Evolutionary conservation across 1,284 basidiomycete species (phyloP), one percentile per base, ranked within the genome.

Genomic region (Sporisorium iseilematis-ciliati): DNA sequence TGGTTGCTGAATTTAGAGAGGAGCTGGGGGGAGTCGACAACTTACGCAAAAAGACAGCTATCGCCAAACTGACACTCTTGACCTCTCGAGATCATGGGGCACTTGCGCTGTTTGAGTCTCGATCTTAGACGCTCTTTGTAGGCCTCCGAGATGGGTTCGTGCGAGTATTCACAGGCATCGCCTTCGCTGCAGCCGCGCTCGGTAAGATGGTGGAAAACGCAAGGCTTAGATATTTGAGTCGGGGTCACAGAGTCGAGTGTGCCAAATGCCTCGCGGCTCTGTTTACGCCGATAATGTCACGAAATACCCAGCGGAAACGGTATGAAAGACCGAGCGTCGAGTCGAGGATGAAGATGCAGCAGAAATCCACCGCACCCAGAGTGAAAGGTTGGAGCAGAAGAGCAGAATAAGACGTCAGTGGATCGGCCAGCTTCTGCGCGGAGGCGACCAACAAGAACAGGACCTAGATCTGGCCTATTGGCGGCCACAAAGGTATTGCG

Each of bases 11-110:
- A 16, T 16, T 38, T 14, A 16, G 10, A 38, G 4, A 38, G 14
- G 14, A 14, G 33, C 33, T 12, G 4, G 4, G 11, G 35, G 35
- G 35, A 18, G 7, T 10, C 3, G 18, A 29, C 29, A 20, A 71
- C 73, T 68, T 60, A 75, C 74, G 43, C 43, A 33, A 62, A 76
- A 20, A 76, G 10, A 23, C 74, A 76, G 10, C 65, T 49, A 29
- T 76, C 69, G 29, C 74, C 74, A 38, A 55, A 63, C 1, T 26
- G 41, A 23, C 74, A 76, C 20, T 52, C 40, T 10, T 57, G 52
- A 11, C 65, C 65, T 14, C 64, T 29, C 10, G 33, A 7, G 11
- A 72, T n/a, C 0, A 29, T 31, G 1, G 65, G 69, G 40, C 74
- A 76, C 23, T 53, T 61, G n/a, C 59, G 60, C 40, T 38, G 25